phyloP scores from a whole-genome alignment of 2,329 filamentous ascomycete genomes.

The Paraconiothyrium sp. region DNA sequence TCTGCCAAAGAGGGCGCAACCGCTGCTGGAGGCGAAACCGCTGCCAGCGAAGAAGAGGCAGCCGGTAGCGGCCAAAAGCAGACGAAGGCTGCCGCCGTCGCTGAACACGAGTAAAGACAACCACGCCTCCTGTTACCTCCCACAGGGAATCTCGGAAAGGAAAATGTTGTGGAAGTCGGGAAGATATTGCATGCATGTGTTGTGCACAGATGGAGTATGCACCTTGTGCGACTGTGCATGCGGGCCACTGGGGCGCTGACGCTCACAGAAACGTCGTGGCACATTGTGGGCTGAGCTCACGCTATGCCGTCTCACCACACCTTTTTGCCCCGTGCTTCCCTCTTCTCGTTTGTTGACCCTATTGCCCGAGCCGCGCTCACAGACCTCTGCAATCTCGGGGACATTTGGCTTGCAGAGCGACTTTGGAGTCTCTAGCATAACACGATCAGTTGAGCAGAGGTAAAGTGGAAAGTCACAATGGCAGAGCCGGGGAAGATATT shows the following conservation, averaged over 20 bases:
- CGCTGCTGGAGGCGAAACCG: not conserved
- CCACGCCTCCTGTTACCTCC: not conserved
- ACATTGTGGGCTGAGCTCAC: not conserved
- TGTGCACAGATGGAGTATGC: not conserved
- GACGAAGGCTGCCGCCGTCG: not conserved
- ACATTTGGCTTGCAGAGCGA: not conserved
- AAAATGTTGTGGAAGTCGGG: too few species aligned
- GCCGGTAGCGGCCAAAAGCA: not conserved
- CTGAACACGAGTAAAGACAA: not conserved
- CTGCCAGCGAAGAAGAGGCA: not conserved
- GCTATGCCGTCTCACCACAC: slow-evolving; percentile 5
- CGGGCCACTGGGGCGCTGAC: slow-evolving; percentile 1
- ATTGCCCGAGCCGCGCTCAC: not conserved
- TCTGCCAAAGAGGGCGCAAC: not conserved
- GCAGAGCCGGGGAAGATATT: not conserved
- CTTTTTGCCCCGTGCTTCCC: not conserved
- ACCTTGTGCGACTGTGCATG: slow-evolving; percentile 5
- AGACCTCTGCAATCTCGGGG: not conserved
- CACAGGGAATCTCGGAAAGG: not conserved
- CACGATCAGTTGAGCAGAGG: not conserved
- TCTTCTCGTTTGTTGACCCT: not conserved
- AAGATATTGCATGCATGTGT: not conserved
- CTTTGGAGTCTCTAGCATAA: too few species aligned
- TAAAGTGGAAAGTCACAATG: not conserved
- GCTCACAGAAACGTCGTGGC: not conserved